A percentile compares a stretch with the other conserved stretches of the same genome.
These are phyloP conservation scores for Solanum corneliomulleri DNA, from an alignment of 257 asterid species.

Conservation along the genomic window DNA sequence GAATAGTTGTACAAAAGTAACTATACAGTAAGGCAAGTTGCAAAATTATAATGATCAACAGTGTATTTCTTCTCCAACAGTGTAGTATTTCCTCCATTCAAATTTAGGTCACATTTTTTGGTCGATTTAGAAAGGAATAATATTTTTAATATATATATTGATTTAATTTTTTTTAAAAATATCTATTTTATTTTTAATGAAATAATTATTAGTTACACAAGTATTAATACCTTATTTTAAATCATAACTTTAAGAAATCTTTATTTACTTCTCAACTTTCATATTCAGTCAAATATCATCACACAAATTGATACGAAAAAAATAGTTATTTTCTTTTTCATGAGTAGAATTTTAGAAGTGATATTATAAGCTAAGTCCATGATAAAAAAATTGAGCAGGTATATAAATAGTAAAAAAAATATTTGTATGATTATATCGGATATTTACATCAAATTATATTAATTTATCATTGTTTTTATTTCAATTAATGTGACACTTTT, in stretches of 20 bases:
- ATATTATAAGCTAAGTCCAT: not conserved
- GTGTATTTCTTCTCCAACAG: not conserved
- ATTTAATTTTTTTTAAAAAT: no score
- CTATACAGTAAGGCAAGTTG: not conserved
- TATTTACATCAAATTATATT: not conserved
- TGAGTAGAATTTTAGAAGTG: not conserved
- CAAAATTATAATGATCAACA: not conserved
- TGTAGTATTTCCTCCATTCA: not conserved
- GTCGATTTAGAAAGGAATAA: no score
- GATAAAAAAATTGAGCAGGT: not conserved
- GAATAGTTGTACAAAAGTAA: not conserved
- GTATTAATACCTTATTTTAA: not conserved
- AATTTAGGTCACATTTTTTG: not conserved
- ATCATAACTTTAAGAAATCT: fast-evolving
- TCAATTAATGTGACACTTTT: no score
- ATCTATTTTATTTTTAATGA: no score
- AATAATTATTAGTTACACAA: no score
- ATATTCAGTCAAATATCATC: not conserved
- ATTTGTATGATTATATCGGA: not conserved
- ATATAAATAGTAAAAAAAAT: not conserved
- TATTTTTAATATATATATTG: no score
- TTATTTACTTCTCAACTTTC: not conserved
- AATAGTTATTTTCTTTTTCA: no score
- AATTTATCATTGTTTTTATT: not conserved
- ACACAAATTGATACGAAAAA: not conserved